These are phyloP conservation scores for Ostreobium quekettii DNA, from an alignment of 139 green algal genomes.

Conservation along the genomic window DNA sequence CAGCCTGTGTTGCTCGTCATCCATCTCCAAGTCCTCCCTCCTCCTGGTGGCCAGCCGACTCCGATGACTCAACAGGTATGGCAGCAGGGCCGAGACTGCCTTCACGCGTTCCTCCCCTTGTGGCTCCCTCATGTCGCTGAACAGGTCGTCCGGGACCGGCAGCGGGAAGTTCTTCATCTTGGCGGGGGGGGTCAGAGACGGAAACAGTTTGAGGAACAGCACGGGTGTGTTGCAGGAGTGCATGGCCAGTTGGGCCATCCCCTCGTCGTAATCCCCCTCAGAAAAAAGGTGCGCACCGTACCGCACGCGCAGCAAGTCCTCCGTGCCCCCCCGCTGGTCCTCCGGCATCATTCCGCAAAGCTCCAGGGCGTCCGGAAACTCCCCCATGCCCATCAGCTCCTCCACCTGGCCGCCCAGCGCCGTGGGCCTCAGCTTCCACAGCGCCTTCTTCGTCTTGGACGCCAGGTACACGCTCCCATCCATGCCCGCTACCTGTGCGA, in stretches of 20 bases:
- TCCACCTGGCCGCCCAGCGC: constrained; percentile 9
- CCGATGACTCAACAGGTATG: constrained; percentile 65
- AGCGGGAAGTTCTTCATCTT: constrained; percentile 12
- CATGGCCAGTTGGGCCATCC: constrained; percentile 15
- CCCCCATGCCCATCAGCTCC: constrained; percentile 2
- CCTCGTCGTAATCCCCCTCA: constrained; percentile 10
- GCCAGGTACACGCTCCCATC: constrained; percentile 10
- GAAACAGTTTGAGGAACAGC: constrained; percentile 18
- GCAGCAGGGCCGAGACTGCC: constrained; percentile 47
- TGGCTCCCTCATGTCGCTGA: constrained; percentile 8
- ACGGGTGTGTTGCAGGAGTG: constrained; percentile 6
- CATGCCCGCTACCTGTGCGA: not conserved
- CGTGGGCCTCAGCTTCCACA: constrained; percentile 3
- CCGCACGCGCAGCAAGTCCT: constrained; percentile 12
- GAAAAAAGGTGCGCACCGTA: constrained; percentile 16
- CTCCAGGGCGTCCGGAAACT: constrained; percentile 20
- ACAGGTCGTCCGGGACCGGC: constrained; percentile 10
- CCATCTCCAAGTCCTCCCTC: constrained; percentile 4
- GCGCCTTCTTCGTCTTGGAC: not conserved
- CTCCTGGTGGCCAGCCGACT: constrained; percentile 36
- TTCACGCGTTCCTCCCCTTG: constrained; percentile 19
- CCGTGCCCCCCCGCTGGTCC: not conserved
- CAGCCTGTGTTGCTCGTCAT: not conserved
- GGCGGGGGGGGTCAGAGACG: not conserved
- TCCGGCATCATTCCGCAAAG: not conserved